Percentiles rank a stretch among this genome's conserved stretches.
Evolutionary conservation across 768 basidiomycete species (phyloP).

Genomic region (Tulasnella sp.): DNA sequence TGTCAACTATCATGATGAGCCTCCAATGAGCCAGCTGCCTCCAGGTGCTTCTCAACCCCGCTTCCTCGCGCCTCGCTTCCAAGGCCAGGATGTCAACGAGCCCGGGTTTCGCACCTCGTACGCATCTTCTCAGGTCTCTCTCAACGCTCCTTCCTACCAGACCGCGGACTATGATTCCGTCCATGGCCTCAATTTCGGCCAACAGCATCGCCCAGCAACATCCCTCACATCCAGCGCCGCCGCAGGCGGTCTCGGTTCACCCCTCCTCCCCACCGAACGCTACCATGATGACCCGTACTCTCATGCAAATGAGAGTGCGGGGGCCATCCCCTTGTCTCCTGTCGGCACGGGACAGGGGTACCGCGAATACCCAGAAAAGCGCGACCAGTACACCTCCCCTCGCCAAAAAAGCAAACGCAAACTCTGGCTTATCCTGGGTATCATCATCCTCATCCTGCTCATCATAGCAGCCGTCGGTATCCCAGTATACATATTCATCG

Average conservation of each 20-base stretch:
- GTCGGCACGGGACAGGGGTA: constrained; percentile 18
- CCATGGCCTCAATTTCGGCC: constrained; percentile 5
- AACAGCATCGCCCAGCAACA: neutral
- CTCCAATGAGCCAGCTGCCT: constrained; percentile 9
- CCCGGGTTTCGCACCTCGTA: constrained; percentile 9
- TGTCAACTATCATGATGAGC: constrained; percentile 11
- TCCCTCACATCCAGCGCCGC: neutral
- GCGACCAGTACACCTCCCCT: constrained; percentile 22
- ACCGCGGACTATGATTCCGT: constrained; percentile 17
- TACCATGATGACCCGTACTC: constrained; percentile 14
- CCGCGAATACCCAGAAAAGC: constrained; percentile 26
- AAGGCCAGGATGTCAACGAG: constrained; percentile 16
- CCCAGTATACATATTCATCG: constrained; percentile 34
- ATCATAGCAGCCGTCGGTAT: constrained; percentile 33
- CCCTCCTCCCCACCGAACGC: constrained; percentile 10
- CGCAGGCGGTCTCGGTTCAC: neutral
- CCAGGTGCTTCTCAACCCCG: constrained; percentile 20
- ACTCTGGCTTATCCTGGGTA: neutral
- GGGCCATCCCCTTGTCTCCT: constrained; percentile 13
- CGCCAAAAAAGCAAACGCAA: constrained; percentile 9
- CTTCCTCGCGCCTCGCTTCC: constrained; percentile 6
- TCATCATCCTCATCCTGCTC: constrained; percentile 26
- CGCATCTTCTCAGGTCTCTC: constrained; percentile 16
- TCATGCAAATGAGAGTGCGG: neutral
- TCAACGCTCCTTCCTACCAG: constrained; percentile 16